Base-by-base conservation (phyloP, 495 filamentous ascomycete genomes). In the Penicillium coffeae region DNA sequence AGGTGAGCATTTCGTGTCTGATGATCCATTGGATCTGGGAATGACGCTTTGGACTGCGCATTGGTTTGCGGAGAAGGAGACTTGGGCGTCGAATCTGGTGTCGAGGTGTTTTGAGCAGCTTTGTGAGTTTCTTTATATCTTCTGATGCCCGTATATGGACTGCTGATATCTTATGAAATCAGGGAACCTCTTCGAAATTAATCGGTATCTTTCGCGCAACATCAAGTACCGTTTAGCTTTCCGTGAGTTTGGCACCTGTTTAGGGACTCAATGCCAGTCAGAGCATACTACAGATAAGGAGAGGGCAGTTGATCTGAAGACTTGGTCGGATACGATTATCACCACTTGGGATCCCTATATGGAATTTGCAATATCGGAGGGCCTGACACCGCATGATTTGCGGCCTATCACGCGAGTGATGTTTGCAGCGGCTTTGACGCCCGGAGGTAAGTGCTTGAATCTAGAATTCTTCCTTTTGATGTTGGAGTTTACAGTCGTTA, bases 21-120 rank as follows among this genome's bases (percentile, higher is more conserved):
- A 50, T 5, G 83, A 85, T 61, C 67, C 75, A 19, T 50, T 85
- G 12, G 83, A 86, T 62, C 56, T 85, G 44, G 83, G 83, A 0
- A 85, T 86, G 83, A 75, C 81, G 5, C 49, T 86, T 33, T 87
- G 83, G 83, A 77, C 77, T 39, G 68, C 68, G 15, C 80, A 84
- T 54, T 83, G 82, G 64, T 78, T 77, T 51, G 56, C 58, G 1
- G 71, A 71, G 13, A 70, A 73, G 30, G 72, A 77, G 47, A 54
- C 58, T 8, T 86, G 82, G 82, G 79, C 80, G 10, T 51, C 48
- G 5, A 53, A 61, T 8, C 50, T 85, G 43, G 65, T 62, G 1
- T 54, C 50, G 10, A 58, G 63, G 51, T 77, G 78, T 35, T 65
- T 81, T 25, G 66, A 69, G 16, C 63, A 73, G 50, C 66, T 77